These are phyloP conservation scores for Tetragonia tetragonoides DNA, from an alignment of 148 eudicot species.

Conservation along the genomic window DNA sequence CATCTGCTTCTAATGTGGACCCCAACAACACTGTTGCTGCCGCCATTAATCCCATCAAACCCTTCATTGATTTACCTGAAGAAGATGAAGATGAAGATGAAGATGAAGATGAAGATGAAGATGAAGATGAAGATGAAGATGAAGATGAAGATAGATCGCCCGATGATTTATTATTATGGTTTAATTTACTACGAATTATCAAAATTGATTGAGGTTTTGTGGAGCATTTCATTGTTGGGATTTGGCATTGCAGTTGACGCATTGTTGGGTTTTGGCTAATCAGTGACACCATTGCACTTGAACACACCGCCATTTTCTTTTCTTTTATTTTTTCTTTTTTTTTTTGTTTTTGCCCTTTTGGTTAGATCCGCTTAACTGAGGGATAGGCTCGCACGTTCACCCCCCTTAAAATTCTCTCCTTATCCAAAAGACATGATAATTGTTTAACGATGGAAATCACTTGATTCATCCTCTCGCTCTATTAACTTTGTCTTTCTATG, in stretches of 20 bases:
- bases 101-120: not conserved
- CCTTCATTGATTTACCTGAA: slow-evolving; percentile 6
- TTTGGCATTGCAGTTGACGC: slow-evolving; percentile 11
- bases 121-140: not conserved
- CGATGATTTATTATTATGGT: not conserved
- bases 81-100: not conserved
- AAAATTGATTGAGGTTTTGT: slow-evolving; percentile 14
- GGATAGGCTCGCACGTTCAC: too few species aligned
- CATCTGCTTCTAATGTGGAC: slow-evolving; percentile 55
- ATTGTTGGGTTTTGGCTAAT: not conserved
- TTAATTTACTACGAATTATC: not conserved
- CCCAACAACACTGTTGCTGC: slow-evolving; percentile 57
- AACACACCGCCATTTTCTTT: slow-evolving; percentile 19
- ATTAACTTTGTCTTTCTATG: too few species aligned
- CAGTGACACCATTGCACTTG: slow-evolving; percentile 9
- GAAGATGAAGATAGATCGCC: not conserved
- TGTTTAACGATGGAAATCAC: too few species aligned
- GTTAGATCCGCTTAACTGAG: not conserved
- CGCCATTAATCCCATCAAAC: slow-evolving; percentile 25
- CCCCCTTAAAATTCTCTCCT: too few species aligned
- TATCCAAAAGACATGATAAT: too few species aligned
- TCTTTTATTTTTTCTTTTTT: not conserved
- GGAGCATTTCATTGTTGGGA: slow-evolving; percentile 12
- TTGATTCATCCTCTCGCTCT: too few species aligned
- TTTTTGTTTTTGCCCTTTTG: not conserved